Evolutionary conservation across 805 yeast species (phyloP).

Genomic region (Pichia insulana): DNA sequence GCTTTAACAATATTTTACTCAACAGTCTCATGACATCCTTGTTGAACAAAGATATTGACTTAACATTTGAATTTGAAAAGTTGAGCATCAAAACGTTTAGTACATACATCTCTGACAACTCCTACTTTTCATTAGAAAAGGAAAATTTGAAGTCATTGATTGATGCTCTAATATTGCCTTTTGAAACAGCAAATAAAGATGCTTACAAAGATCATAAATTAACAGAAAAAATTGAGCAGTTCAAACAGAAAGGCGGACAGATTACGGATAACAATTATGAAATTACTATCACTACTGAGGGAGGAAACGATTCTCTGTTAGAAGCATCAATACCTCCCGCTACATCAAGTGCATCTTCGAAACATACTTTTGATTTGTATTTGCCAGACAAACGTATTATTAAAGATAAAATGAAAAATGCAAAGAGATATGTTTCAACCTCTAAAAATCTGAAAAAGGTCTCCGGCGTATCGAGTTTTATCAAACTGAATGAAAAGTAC

Average conservation of each 20-base stretch:
- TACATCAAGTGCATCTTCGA: neutral
- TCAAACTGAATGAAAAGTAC: conserved; percentile 42
- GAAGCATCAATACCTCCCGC: neutral
- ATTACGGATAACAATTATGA: neutral
- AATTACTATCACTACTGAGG: neutral
- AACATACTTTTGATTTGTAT: conserved; percentile 7
- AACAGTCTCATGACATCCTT: conserved; percentile 58
- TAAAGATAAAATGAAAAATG: conserved; percentile 11
- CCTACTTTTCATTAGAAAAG: conserved; percentile 65
- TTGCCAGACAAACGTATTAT: conserved; percentile 11
- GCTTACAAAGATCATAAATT: conserved; percentile 29
- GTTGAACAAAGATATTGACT: conserved; percentile 35
- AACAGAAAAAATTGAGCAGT: conserved; percentile 20
- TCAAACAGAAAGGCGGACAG: neutral
- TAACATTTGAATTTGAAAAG: conserved; percentile 53
- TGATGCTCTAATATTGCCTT: conserved; percentile 36
- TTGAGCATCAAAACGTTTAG: conserved; percentile 65
- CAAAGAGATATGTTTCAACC: conserved; percentile 9
- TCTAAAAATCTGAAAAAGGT: conserved; percentile 19
- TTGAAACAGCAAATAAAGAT: conserved; percentile 32
- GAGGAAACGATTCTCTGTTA: neutral
- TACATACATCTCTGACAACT: conserved; percentile 55
- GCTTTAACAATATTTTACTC: conserved; percentile 46
- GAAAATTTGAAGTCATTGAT: conserved; percentile 52
- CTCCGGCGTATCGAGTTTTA: conserved; percentile 32